phyloP scores from a whole-genome alignment of 345 rosid species.

The Litchi chinensis region DNA sequence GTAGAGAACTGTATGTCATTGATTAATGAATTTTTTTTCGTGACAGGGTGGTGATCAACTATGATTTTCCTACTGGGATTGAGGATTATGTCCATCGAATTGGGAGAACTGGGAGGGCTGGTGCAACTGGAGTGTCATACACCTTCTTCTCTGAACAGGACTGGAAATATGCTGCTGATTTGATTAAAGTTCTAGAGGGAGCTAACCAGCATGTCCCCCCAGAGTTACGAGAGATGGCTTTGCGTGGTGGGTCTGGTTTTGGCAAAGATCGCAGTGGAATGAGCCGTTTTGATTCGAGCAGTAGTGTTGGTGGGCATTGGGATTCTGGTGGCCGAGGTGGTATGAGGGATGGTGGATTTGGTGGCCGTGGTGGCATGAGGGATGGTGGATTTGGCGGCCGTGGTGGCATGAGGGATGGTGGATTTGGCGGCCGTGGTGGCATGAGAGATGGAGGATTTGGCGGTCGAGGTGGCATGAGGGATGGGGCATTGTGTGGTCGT shows the following conservation, averaged over 20 bases:
- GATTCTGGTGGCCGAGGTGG: conserved; percentile 64
- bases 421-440: conserved; percentile 35
- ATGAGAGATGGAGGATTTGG: conserved; percentile 42
- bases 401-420: conserved; percentile 55
- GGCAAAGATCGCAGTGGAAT: conserved; percentile 70
- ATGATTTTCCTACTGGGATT: conserved; percentile 88
- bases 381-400: conserved; percentile 55
- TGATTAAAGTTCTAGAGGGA: conserved; percentile 87
- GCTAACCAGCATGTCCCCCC: conserved; percentile 93
- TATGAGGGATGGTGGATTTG: conserved; percentile 36
- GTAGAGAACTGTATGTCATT: not conserved
- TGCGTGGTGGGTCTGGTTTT: conserved; percentile 69
- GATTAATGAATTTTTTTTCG: conserved; percentile 15
- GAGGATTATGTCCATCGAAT: conserved; percentile 99
- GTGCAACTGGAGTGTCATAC: conserved; percentile 92
- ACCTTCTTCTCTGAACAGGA: conserved; percentile 96
- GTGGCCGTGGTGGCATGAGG: conserved; percentile 50
- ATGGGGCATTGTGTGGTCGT: conserved; percentile 44
- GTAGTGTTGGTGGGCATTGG: conserved; percentile 65
- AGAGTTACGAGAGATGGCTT: conserved; percentile 81
- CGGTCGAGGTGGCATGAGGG: conserved; percentile 53
- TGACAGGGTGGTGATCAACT: conserved; percentile 89
- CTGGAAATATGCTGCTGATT: conserved; percentile 80
- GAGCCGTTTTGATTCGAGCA: conserved; percentile 66
- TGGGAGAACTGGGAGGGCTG: conserved; percentile 98